A percentile compares a stretch with the other conserved stretches of the same genome.
Evolutionary conservation across 1,284 basidiomycete species (phyloP).

Genomic region (Neonothopanus nambi): DNA sequence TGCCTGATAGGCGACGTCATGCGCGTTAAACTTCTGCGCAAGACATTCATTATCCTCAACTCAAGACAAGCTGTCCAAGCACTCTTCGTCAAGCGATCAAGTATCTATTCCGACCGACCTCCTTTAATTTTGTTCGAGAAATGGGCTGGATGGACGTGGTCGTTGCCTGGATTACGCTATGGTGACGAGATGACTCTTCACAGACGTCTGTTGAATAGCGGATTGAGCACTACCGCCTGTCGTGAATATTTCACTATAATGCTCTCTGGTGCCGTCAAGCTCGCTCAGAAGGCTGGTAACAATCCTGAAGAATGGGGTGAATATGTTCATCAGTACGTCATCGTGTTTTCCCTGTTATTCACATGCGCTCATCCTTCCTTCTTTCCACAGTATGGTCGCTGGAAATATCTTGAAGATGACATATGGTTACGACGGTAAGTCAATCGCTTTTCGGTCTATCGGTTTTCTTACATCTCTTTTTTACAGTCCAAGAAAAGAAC

Average conservation of each 20-base stretch:
- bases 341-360: background rate
- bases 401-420: background rate
- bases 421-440: too few relatives aligned
- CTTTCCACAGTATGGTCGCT: background rate
- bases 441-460: too few relatives aligned
- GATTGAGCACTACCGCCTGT: background rate
- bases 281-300: background rate
- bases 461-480: too few relatives aligned
- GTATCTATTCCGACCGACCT: background rate
- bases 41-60: background rate
- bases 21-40: background rate
- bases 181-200: background rate
- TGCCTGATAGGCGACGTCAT: background rate
- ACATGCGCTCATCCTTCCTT: too few relatives aligned
- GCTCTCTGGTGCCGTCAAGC: background rate
- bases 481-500: too few relatives aligned
- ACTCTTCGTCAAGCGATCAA: background rate
- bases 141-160: background rate
- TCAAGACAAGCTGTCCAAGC: background rate
- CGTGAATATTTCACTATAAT: background rate
- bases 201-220: background rate
- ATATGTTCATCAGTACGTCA: background rate
- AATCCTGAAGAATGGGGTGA: background rate
- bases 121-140: background rate
- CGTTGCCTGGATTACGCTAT: background rate